A percentile compares a stretch with the other conserved stretches of the same genome.
phyloP scores from a whole-genome alignment of 148 eudicot species.

The Pharnaceum exiguum region DNA sequence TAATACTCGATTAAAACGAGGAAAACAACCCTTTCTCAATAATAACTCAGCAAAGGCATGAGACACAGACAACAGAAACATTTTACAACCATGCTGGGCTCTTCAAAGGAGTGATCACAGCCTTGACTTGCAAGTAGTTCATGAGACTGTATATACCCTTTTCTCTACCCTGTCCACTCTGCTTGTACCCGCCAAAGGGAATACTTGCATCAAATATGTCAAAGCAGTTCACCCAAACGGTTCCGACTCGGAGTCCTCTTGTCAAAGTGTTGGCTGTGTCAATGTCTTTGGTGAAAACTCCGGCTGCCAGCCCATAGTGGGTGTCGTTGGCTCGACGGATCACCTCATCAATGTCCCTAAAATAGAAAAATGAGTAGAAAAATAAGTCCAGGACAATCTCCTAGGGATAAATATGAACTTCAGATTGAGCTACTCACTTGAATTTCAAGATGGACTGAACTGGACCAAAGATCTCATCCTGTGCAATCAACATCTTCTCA shows the following conservation, averaged over 20 bases:
- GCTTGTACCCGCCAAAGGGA: constrained; percentile 69
- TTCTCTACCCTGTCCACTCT: constrained; percentile 67
- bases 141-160: constrained; percentile 50
- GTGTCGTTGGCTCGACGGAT: constrained; percentile 42
- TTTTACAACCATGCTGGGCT: constrained; percentile 53
- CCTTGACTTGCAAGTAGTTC: constrained; percentile 58
- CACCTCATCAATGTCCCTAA: constrained; percentile 50
- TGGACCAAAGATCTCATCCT: constrained; percentile 65
- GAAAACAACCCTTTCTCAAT: too few relatives aligned
- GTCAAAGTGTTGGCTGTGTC: constrained; percentile 52
- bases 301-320: constrained; percentile 54
- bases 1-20: too few relatives aligned
- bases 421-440: constrained; percentile 30
- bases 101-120: constrained; percentile 58
- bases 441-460: constrained; percentile 62
- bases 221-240: constrained; percentile 62
- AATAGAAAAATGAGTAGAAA: not conserved
- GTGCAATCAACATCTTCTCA: constrained; percentile 62
- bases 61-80: too few relatives aligned
- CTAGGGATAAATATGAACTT: not conserved
- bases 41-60: too few relatives aligned
- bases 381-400: not conserved
- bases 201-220: constrained; percentile 53
- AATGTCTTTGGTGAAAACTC: constrained; percentile 57
- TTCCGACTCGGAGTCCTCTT: constrained; percentile 52